A percentile compares a stretch with the other conserved stretches of the same genome.
phyloP scores from a whole-genome alignment of 306 rosid genomes.

The Cercis canadensis region DNA sequence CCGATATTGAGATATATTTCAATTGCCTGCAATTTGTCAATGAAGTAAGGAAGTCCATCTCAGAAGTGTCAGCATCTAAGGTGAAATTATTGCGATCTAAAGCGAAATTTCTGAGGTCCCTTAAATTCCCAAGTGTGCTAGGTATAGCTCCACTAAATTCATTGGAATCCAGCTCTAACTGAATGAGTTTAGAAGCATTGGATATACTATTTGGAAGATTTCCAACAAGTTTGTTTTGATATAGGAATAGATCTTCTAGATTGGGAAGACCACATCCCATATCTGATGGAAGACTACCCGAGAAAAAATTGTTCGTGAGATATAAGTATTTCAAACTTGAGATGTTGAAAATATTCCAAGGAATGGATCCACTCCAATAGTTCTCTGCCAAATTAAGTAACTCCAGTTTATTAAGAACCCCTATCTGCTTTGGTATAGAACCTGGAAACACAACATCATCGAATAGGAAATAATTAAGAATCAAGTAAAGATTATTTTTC shows the following conservation, averaged over 20 bases:
- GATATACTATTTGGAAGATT: background rate
- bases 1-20: too few species aligned
- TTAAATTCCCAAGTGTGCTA: background rate
- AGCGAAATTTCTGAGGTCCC: too few species aligned
- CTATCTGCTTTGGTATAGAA: too few species aligned
- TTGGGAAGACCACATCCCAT: background rate
- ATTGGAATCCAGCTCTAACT: background rate
- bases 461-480: too few species aligned
- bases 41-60: too few species aligned
- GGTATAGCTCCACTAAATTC: background rate
- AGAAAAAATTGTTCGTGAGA: background rate
- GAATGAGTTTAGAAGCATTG: background rate
- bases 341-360: constrained; percentile 7
- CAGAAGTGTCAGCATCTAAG: too few species aligned
- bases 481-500: background rate
- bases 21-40: too few species aligned
- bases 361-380: background rate
- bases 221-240: background rate
- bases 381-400: background rate
- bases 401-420: too few species aligned
- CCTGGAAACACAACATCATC: too few species aligned
- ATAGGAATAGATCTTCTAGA: background rate
- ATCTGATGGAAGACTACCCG: background rate
- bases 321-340: background rate
- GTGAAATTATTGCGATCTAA: too few species aligned